Evolutionary conservation across 176 grass and related monocot species (phyloP), one percentile per base, ranked within the genome.

Genomic region (Cocos nucifera): DNA sequence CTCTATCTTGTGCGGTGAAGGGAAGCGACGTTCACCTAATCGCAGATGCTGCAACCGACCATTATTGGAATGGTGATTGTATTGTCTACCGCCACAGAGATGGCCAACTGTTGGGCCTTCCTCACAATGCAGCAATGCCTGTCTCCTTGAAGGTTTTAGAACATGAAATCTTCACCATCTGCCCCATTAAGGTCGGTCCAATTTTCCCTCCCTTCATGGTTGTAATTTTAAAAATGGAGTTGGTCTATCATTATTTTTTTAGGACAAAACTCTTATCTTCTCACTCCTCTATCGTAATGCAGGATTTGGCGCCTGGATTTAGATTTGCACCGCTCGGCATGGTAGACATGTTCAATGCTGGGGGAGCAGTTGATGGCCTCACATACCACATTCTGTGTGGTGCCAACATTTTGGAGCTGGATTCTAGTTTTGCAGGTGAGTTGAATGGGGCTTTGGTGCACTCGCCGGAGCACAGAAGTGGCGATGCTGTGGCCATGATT

Each of bases 281-380:
- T 39, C 35, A 39, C 9, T 39, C 30, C 30, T 32, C 9, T 12
- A 50, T 3, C 22, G 9, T 5, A 53, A 17, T 63, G 52, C 86
- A 89, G 86, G 81, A 91, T 53, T 64, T 91, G 66, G 69, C 69
- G 9, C 66, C 80, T 1, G 87, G 92, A 5, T 73, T 75, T 51
- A 78, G 78, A 72, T 97, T 88, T 21, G 75, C 87, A 8, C 92
- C 87, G 15, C 56, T 97, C 0, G 92, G 92, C 0, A 58, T 97
- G 9, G 6, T 91, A 2, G 83, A 91, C 73, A 97, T 97, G 92
- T 97, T 85, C 82, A 97, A 97, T 53, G 65, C 79, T 6, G 92
- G 92, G 0, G 92, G 57, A 17, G 86, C 92, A 0, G 75, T 97
- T 30, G 87, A 88, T 73, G 72, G 76, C 53, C 75, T 97, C 22